These are phyloP conservation scores for Paraurostyla sp. DNA, from an alignment of 73 alveolate species.

Conservation along the genomic window DNA sequence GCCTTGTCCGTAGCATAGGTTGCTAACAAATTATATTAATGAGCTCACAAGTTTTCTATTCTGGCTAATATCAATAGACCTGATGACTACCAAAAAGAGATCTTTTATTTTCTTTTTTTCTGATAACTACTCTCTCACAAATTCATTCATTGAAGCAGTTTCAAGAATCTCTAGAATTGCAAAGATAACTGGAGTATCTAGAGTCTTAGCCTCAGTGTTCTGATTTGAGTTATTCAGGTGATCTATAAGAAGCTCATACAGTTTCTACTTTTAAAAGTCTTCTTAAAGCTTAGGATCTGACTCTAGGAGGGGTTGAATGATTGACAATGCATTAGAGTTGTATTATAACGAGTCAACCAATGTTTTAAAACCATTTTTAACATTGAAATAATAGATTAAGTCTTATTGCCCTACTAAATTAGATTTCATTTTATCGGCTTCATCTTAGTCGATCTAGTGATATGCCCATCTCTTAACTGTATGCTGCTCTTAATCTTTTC, in stretches of 20 bases:
- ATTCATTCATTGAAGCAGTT: slow-evolving; percentile 67
- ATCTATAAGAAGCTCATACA: slow-evolving; percentile 60
- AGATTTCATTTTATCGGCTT: slow-evolving; percentile 35
- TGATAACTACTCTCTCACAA: slow-evolving; percentile 54
- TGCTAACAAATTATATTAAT: slow-evolving; percentile 49
- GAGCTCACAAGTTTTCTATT: slow-evolving; percentile 52
- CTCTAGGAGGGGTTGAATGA: slow-evolving; percentile 40
- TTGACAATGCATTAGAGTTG: slow-evolving; percentile 52
- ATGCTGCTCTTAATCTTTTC: slow-evolving; percentile 68
- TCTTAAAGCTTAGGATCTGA: slow-evolving; percentile 60
- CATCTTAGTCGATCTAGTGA: slow-evolving; percentile 63
- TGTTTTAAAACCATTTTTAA: slow-evolving; percentile 69
- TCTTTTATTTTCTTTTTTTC: slow-evolving; percentile 72
- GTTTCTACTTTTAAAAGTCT: slow-evolving; percentile 65
- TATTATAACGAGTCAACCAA: slow-evolving; percentile 47
- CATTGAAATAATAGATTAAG: slow-evolving; percentile 73
- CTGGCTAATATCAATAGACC: slow-evolving; percentile 51
- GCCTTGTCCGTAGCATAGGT: slow-evolving; percentile 77
- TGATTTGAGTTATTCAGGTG: slow-evolving; percentile 20
- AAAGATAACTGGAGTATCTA: slow-evolving; percentile 46
- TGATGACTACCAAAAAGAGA: slow-evolving; percentile 63
- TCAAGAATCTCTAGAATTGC: slow-evolving; percentile 60
- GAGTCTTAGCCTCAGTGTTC: slow-evolving; percentile 53
- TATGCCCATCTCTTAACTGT: slow-evolving; percentile 55
- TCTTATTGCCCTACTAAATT: slow-evolving; percentile 60